Conservation (phyloP, 441 rosid species). For the Gossypium davidsonii region DNA sequence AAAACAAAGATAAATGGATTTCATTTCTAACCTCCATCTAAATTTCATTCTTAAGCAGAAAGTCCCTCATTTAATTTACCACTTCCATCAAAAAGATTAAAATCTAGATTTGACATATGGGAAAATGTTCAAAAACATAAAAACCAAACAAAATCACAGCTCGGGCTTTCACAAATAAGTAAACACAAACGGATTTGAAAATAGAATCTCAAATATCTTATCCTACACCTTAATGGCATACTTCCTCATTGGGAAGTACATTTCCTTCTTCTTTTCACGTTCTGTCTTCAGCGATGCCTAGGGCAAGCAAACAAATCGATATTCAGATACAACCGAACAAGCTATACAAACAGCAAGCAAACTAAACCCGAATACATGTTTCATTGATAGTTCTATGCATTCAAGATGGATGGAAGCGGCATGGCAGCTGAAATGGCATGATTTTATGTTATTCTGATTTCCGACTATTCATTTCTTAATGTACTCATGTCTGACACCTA, state of each 20-base stretch:
- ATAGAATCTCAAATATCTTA: neutral
- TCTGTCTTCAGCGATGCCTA: slow-evolving; percentile 60
- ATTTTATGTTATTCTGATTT: neutral
- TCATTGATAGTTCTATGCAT: neutral
- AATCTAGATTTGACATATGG: neutral
- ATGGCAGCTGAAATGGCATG: neutral
- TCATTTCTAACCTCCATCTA: neutral
- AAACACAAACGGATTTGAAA: neutral
- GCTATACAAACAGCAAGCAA: neutral
- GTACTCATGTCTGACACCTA: neutral
- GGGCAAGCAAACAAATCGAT: neutral
- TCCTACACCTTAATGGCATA: slow-evolving; percentile 60
- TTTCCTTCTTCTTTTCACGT: slow-evolving; percentile 61
- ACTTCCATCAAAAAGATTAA: slow-evolving; percentile 10
- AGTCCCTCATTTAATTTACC: neutral
- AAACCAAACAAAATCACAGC: neutral
- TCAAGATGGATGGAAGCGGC: neutral
- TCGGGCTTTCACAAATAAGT: slow-evolving; percentile 9
- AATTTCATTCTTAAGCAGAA: neutral
- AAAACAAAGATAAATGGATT: neutral
- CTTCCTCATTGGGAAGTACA: slow-evolving; percentile 67
- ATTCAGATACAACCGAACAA: neutral
- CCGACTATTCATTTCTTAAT: neutral
- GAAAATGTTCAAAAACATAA: slow-evolving; percentile 7
- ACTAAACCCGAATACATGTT: neutral